Evolutionary conservation across 2,329 filamentous ascomycete genomes (phyloP).

Genomic region (Talaromyces sp.): DNA sequence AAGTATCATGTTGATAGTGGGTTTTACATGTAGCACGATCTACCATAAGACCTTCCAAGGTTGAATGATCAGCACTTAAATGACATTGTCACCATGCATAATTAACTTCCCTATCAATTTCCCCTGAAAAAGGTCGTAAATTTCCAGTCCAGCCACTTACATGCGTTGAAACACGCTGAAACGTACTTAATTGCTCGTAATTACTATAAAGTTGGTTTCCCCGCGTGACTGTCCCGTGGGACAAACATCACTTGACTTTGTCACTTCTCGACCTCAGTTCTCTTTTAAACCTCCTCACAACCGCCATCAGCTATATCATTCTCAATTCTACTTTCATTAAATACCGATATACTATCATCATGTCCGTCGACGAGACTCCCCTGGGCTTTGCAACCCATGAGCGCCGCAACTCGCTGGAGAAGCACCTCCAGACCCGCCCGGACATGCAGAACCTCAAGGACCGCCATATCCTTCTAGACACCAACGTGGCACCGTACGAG

Average conservation of each 20-base stretch:
- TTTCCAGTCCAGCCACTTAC: no score
- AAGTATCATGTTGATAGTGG: constrained; percentile 5
- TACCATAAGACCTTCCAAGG: background rate
- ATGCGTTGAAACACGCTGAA: no score
- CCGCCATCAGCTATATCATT: background rate
- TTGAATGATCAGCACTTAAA: no score
- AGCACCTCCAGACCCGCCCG: constrained; percentile 71
- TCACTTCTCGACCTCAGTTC: background rate
- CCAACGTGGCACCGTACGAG: constrained; percentile 66
- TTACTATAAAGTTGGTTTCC: constrained; percentile 11
- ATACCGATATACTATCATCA: constrained; percentile 3
- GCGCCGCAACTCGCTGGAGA: constrained; percentile 69
- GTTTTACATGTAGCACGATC: constrained; percentile 8
- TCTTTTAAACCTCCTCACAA: background rate
- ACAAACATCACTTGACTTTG: constrained; percentile 22
- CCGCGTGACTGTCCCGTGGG: constrained; percentile 22
- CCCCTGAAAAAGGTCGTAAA: no score
- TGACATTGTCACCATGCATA: background rate
- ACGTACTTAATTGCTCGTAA: background rate
- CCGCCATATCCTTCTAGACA: constrained; percentile 68
- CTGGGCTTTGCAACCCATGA: constrained; percentile 57
- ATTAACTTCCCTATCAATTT: background rate
- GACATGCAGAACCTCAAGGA: constrained; percentile 67
- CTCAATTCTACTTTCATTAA: background rate
- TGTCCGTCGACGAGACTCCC: constrained; percentile 58